Percentiles rank a stretch among this genome's conserved stretches.
These are phyloP conservation scores for Sphagnum fallax DNA, from an alignment of 228 moss, liverwort and hornwort species.

Conservation along the genomic window DNA sequence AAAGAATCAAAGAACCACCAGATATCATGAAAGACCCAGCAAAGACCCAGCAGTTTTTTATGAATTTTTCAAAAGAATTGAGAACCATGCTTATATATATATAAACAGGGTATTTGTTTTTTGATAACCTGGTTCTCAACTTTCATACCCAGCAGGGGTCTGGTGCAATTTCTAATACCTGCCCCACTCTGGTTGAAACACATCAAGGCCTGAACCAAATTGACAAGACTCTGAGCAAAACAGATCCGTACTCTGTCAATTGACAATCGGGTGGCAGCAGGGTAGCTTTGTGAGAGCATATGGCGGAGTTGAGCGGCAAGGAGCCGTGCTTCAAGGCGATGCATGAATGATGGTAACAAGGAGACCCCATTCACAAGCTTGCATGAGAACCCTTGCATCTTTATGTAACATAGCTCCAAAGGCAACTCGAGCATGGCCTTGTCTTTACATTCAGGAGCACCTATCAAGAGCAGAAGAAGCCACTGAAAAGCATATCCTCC, in stretches of 20 bases:
- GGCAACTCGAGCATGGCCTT: conserved; percentile 75
- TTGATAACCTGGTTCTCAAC: too few species aligned
- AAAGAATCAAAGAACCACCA: too few species aligned
- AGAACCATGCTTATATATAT: too few species aligned
- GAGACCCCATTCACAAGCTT: conserved; percentile 58
- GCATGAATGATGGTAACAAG: conserved; percentile 89
- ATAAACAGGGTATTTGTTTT: too few species aligned
- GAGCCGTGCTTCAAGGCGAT: conserved; percentile 71
- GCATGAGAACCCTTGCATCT: conserved; percentile 53
- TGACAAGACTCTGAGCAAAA: background rate
- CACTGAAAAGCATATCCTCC: too few species aligned
- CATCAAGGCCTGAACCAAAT: background rate
- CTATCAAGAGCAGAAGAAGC: conserved; percentile 1
- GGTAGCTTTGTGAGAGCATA: conserved; percentile 32
- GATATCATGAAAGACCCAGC: too few species aligned
- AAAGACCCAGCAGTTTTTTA: too few species aligned
- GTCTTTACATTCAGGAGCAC: conserved; percentile 22
- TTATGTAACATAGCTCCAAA: conserved; percentile 69
- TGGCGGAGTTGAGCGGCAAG: conserved; percentile 64
- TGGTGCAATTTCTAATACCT: too few species aligned
- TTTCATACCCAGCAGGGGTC: too few species aligned
- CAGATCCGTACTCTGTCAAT: conserved; percentile 32
- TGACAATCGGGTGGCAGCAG: conserved; percentile 39
- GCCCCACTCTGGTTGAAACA: too few species aligned
- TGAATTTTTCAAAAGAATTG: too few species aligned